Base-by-base conservation (phyloP, 768 basidiomycete genomes). In the Lenzites betulinus region DNA sequence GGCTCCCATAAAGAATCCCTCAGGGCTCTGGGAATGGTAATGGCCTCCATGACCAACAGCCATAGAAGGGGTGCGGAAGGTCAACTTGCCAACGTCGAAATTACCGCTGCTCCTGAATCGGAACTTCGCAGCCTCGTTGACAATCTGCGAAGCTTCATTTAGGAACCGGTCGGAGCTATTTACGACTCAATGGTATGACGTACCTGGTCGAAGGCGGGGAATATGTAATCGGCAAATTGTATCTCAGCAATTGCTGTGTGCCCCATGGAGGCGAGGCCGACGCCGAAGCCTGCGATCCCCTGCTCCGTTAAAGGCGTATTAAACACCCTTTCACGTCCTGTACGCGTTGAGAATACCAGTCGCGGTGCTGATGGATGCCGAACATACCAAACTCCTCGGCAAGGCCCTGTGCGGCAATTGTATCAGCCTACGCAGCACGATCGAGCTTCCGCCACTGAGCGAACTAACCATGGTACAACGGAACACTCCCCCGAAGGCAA, bases 161-260 rank as follows among this genome's bases (percentile, higher is more conserved):
- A 55, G 20, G 13, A 35, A 33, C 30, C 6, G 16, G 3, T 48
- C n/a, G 23, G 20, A 16, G 22, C 3, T n/a, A 3, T 20, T 4
- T 13, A 4, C 16, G 41, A 28, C 35, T 3, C 11, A 33, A n/a
- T 26, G 8, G 3, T 28, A 33, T 39, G 35, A 61, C 74, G 43
- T 52, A 89, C 92, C 81, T 95, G 94, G 70, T 97, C 95, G 69
- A 98, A 98, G 0, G 95, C 95, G 12, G 95, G 95, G 70, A 80
- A 95, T 61, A 96, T 95, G 71, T 96, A 94, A 69, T 94, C 92
- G 2, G 88, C 84, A 60, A 94, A 94, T 69, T 93, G 90, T 59
- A 97, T 92, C 74, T 98, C 95, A 38, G 93, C 95, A 56, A 98
- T 95, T 3, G 94, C 92, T 3, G 92, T 93, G 60, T 94, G 94